These are phyloP conservation scores for Myriosclerotinia curreyana DNA, from an alignment of 2,329 filamentous ascomycete species.

Conservation along the genomic window DNA sequence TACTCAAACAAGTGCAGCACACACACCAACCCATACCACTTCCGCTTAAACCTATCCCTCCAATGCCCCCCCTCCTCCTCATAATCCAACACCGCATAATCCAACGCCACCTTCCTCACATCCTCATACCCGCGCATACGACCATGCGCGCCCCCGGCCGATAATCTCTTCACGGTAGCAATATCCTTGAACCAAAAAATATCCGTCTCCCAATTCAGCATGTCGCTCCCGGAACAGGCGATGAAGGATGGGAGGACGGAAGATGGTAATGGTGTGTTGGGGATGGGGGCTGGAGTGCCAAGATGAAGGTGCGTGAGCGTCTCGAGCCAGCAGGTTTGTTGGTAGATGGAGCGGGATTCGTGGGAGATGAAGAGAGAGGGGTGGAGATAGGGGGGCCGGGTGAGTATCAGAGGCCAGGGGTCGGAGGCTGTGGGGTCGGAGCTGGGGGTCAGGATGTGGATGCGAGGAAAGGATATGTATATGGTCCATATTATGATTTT, in stretches of 20 bases:
- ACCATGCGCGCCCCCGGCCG: not conserved
- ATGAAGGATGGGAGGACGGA: not conserved
- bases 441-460: not conserved
- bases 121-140: not conserved
- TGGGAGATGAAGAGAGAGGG: conserved; percentile 3
- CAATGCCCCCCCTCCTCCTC: conserved; percentile 1
- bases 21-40: not conserved
- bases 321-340: conserved; percentile 2
- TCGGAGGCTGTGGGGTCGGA: not conserved
- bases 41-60: not conserved
- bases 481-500: conserved; percentile 2
- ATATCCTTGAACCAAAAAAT: conserved; percentile 18
- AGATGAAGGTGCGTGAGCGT: not conserved
- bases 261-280: not conserved
- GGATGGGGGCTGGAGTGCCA: not conserved
- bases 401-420: conserved; percentile 6
- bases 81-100: conserved; percentile 16
- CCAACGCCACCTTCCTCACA: conserved; percentile 13
- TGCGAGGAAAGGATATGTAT: conserved; percentile 3
- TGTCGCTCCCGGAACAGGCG: not conserved
- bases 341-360: conserved; percentile 13
- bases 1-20: conserved; percentile 5
- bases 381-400: not conserved
- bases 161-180: conserved; percentile 1
- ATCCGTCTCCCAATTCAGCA: not conserved